Base-by-base conservation (phyloP, 495 filamentous ascomycete species). In the Tuber melanosporum region DNA sequence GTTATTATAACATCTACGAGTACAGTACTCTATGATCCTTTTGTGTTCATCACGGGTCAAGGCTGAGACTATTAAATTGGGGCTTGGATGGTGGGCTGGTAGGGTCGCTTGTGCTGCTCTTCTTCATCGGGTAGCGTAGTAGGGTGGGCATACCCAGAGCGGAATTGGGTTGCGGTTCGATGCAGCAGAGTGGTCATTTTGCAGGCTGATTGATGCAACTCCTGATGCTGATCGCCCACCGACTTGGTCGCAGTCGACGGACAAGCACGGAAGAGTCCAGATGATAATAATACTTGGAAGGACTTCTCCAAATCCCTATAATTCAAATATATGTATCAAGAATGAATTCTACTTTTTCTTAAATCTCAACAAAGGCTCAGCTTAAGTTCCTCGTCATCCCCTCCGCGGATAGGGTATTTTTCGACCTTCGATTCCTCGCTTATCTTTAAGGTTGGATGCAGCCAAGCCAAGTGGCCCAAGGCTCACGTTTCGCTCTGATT, bases 401-500 rank as follows among this genome's bases (percentile, higher is more conserved):
- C 10, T 22, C n/a, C 26, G 8, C 22, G 52, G 22, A 8, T 26
- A 26, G n/a, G 14, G 12, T 66, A 5, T n/a, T 17, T 66, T 32
- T 32, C 57, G 10, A 17, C 10, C 3, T 17, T 66, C 26, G 26
- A 36, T 66, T 66, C 17, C 57, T 66, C 57, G 57, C 57, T 66
- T 66, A 66, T 36, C 26, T 32, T 36, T 66, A 66, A 66, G 57
- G 26, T 66, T 66, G 14, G 57, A 66, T 32, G 57, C 57, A 17
- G 26, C 57, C 57, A 66, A 66, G 57, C 19, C 36, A 66, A 66
- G 26, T 36, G 57, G 10, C 57, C 26, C 3, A 66, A 66, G 57
- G 57, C 57, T 66, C 57, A 66, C 57, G 26, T 66, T 66, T 66
- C 57, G 12, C 26, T 66, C 57, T 66, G 26, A 66, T 66, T 66